These are phyloP conservation scores for Cymbidium sinense DNA, from an alignment of 106 monocot genomes.

Conservation along the genomic window DNA sequence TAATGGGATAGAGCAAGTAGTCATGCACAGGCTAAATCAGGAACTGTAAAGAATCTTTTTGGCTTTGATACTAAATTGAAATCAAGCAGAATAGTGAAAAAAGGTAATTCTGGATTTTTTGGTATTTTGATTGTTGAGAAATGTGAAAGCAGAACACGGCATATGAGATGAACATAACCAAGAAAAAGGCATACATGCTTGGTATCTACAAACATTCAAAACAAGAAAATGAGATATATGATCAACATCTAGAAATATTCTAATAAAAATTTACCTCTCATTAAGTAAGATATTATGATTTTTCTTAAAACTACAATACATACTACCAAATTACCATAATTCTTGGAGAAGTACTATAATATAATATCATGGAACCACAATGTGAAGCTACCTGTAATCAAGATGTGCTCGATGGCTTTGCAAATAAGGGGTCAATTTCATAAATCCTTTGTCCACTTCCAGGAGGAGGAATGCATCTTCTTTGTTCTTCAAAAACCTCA, in stretches of 20 bases:
- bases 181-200: background rate
- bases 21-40: no score
- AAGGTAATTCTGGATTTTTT: no score
- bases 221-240: background rate
- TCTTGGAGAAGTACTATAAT: background rate
- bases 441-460: conserved; percentile 83
- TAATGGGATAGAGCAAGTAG: no score
- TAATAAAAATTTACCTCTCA: background rate
- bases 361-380: background rate
- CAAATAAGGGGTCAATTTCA: conserved; percentile 78
- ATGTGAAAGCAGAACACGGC: background rate
- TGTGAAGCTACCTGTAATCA: conserved; percentile 60
- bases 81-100: no score
- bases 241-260: background rate
- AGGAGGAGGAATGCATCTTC: conserved; percentile 41
- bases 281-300: background rate
- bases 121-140: background rate
- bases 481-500: conserved; percentile 21
- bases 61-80: no score
- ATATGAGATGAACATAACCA: background rate
- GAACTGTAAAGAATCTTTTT: no score
- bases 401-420: conserved; percentile 63
- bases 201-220: background rate
- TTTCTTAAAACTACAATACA: background rate
- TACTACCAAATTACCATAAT: background rate